These are phyloP conservation scores for Solanum habrochaites DNA, from an alignment of 257 asterid genomes.

Conservation along the genomic window DNA sequence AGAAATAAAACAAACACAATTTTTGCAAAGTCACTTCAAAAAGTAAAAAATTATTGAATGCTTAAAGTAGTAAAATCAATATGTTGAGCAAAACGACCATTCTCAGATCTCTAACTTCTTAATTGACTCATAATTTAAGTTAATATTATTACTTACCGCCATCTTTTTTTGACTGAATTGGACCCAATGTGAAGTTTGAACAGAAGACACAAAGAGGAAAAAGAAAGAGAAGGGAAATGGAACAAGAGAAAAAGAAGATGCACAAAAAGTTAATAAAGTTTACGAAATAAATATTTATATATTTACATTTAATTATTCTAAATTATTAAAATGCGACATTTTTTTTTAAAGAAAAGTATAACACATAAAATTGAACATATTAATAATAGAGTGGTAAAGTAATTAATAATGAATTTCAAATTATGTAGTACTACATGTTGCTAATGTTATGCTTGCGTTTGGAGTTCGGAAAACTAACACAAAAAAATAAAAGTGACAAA, in stretches of 20 bases:
- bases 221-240: neutral
- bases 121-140: neutral
- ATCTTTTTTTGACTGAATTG: neutral
- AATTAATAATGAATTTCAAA: neutral
- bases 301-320: neutral
- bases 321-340: neutral
- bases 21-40: neutral
- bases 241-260: neutral
- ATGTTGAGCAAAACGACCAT: neutral
- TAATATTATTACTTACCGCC: neutral
- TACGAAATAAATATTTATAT: neutral
- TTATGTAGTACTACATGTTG: neutral
- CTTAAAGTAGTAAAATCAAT: neutral
- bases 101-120: neutral
- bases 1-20: neutral
- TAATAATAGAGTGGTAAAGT: neutral
- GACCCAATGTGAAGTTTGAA: neutral
- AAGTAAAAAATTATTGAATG: neutral
- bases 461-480: too few species aligned
- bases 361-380: neutral
- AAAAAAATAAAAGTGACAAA: too few species aligned
- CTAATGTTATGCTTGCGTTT: neutral
- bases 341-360: too few species aligned
- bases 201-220: neutral
- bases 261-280: neutral